Evolutionary conservation across 108 stramenopile genomes (phyloP), one percentile per base, ranked within the genome.

Genomic region (Mediolabrus comicus): DNA sequence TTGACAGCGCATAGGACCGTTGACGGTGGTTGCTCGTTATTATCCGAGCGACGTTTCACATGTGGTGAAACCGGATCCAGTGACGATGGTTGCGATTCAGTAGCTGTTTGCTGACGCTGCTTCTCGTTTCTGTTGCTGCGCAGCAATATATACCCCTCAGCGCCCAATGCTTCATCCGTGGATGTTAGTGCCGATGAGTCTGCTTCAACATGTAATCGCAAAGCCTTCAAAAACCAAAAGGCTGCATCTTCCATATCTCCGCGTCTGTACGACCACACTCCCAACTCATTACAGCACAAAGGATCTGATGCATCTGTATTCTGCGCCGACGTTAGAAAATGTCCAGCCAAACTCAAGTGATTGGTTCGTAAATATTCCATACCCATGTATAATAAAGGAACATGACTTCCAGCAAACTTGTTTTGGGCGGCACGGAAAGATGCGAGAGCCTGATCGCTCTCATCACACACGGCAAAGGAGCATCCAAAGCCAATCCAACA

Each of bases 331-430:
- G 70, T 62, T n/a, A 97, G 66, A 72, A 96, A 96, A 65, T 96
- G 90, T 17, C 88, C 79, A 14, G 98, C 97, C 53, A 98, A 78
- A 49, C 83, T 83, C 53, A 94, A 67, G 79, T 97, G 95, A 84
- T 97, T 97, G 19, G 98, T 98, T n/a, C 98, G 79, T 11, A 97
- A 53, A 62, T 97, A 97, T 69, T 98, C 98, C 92, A 97, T 98
- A 13, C 95, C 97, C 83, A 97, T 96, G 81, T 94, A 98, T 38
- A 98, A 71, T 12, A 97, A 60, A 14, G 95, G 87, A 3, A 88
- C 65, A 64, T 96, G 89, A 54, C 87, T 83, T 13, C 95, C 95
- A 11, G 92, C 86, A 51, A 83, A 77, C 27, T 97, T 74, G n/a
- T 95, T 86, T 51, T 92, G 86, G 2, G 98, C 97, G 16, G 97